Evolutionary conservation across 2,329 filamentous ascomycete species (phyloP).

Genomic region (Hypoxylon rubiginosum): DNA sequence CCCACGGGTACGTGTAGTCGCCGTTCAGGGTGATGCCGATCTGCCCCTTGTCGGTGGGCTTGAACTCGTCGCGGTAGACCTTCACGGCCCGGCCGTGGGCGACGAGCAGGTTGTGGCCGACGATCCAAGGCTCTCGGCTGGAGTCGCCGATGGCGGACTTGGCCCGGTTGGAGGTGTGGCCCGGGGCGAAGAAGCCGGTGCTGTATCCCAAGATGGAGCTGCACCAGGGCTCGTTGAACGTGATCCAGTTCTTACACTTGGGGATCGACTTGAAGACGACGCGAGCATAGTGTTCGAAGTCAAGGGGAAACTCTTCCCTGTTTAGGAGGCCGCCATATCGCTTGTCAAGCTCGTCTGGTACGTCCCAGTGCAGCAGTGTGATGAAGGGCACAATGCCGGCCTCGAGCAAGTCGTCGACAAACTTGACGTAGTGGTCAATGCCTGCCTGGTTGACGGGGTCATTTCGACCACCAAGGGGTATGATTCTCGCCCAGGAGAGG

Average conservation of each 20-base stretch:
- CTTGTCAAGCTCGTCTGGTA: constrained; percentile 82
- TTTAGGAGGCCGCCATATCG: constrained; percentile 86
- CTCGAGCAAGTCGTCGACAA: constrained; percentile 81
- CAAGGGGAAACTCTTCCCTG: constrained; percentile 83
- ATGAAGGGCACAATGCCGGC: constrained; percentile 85
- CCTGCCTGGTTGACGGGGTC: constrained; percentile 86
- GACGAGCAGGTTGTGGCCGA: constrained; percentile 83
- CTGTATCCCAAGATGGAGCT: constrained; percentile 84
- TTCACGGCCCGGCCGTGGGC: constrained; percentile 86
- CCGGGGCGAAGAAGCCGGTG: constrained; percentile 83
- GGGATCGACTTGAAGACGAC: constrained; percentile 80
- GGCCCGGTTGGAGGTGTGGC: constrained; percentile 80
- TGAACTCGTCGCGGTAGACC: constrained; percentile 86
- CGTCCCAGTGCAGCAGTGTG: constrained; percentile 90
- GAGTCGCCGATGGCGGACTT: constrained; percentile 81
- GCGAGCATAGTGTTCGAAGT: constrained; percentile 84
- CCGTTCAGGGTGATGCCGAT: constrained; percentile 93
- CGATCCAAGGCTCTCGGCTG: constrained; percentile 83
- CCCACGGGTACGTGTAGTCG: constrained; percentile 86
- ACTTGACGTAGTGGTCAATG: constrained; percentile 81
- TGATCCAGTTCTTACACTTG: constrained; percentile 89
- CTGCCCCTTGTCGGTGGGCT: constrained; percentile 77
- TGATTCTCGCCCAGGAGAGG: constrained; percentile 86
- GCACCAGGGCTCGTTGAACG: constrained; percentile 92
- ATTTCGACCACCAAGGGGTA: constrained; percentile 85